Evolutionary conservation across 2,329 filamentous ascomycete genomes (phyloP).

Genomic region (Coniochaeta hoffmannii): DNA sequence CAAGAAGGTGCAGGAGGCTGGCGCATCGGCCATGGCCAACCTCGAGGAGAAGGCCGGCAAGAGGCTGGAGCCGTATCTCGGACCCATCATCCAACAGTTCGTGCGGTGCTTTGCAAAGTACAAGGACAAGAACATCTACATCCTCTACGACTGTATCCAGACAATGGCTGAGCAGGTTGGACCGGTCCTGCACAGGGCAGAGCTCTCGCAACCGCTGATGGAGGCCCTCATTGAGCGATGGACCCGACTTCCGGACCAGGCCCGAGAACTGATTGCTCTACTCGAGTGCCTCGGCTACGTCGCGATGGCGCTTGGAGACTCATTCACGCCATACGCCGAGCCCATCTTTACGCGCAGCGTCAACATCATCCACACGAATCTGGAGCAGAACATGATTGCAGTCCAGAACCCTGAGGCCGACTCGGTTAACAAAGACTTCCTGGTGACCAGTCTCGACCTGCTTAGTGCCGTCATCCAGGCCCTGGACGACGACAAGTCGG

Average conservation of each 20-base stretch:
- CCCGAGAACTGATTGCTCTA: constrained; percentile 86
- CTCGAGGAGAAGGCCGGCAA: constrained; percentile 88
- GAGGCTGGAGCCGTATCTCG: constrained; percentile 74
- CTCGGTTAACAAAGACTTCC: constrained; percentile 88
- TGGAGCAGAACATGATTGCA: constrained; percentile 71
- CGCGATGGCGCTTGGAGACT: constrained; percentile 72
- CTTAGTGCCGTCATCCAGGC: constrained; percentile 91
- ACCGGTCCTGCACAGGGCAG: constrained; percentile 67
- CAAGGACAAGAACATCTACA: constrained; percentile 99
- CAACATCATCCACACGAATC: constrained; percentile 83
- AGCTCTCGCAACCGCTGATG: constrained; percentile 84
- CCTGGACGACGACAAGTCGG: constrained; percentile 64
- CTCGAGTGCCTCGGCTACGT: constrained; percentile 97
- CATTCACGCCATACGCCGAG: constrained; percentile 77
- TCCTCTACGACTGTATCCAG: constrained; percentile 96
- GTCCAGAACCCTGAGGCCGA: constrained; percentile 63
- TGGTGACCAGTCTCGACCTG: constrained; percentile 90
- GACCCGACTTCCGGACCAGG: constrained; percentile 79
- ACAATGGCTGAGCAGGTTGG: constrained; percentile 91
- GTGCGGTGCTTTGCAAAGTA: constrained; percentile 89
- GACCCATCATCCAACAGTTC: constrained; percentile 86
- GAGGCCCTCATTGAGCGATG: constrained; percentile 84
- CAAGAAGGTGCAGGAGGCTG: constrained; percentile 96
- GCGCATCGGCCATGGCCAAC: constrained; percentile 90
- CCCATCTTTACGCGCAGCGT: constrained; percentile 85